These are phyloP conservation scores for Colletotrichum godetiae DNA, from an alignment of 2,329 filamentous ascomycete genomes.

Conservation along the genomic window DNA sequence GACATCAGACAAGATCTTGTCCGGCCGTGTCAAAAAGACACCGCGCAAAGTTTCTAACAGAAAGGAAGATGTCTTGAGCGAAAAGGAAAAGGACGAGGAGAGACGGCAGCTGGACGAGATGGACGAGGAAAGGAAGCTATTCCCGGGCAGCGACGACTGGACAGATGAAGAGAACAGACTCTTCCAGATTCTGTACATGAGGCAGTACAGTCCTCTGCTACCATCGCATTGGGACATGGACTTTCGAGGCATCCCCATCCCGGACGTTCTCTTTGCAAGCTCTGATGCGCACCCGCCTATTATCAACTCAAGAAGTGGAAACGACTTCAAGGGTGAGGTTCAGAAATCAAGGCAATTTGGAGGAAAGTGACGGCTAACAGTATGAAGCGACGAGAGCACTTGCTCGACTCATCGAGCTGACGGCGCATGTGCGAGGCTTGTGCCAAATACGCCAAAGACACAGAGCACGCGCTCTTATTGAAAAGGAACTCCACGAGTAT, in stretches of 20 bases:
- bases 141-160: slow-evolving; percentile 60
- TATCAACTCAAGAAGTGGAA: slow-evolving; percentile 49
- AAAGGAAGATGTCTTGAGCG: slow-evolving; percentile 28
- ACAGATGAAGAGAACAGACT: slow-evolving; percentile 59
- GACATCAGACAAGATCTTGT: slow-evolving; percentile 20
- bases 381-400: slow-evolving; percentile 52
- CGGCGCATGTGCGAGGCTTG: slow-evolving; percentile 46
- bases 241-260: slow-evolving; percentile 53
- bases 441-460: slow-evolving; percentile 48
- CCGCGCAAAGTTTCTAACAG: slow-evolving; percentile 13
- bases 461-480: slow-evolving; percentile 47
- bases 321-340: slow-evolving; percentile 50
- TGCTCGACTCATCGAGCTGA: slow-evolving; percentile 53
- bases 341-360: background rate
- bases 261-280: slow-evolving; percentile 49
- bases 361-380: slow-evolving; percentile 31
- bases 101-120: slow-evolving; percentile 42
- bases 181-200: slow-evolving; percentile 54
- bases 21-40: slow-evolving; percentile 28
- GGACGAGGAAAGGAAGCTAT: slow-evolving; percentile 54
- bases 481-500: slow-evolving; percentile 48
- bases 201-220: slow-evolving; percentile 54
- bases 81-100: slow-evolving; percentile 30
- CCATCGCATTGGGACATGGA: slow-evolving; percentile 54
- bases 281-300: slow-evolving; percentile 46